Percentiles rank a stretch among this genome's conserved stretches.
Conservation (phyloP, 768 basidiomycete genomes). For the Phlebiopsis flavidoalba region DNA sequence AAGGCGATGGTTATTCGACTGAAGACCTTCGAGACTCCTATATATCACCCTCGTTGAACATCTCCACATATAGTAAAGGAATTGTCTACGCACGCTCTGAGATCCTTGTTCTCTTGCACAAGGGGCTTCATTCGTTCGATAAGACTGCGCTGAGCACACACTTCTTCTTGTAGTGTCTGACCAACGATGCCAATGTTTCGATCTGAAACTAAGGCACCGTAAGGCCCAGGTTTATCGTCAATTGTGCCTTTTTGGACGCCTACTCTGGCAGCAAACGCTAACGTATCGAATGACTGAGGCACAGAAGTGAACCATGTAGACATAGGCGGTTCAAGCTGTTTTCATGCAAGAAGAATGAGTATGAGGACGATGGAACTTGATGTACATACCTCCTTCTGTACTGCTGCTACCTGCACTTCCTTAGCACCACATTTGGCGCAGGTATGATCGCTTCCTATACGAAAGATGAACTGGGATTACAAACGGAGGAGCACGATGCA, state of each 20-base stretch:
- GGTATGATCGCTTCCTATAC: slow-evolving; percentile 67
- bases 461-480: not conserved
- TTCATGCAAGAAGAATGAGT: not conserved
- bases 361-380: not conserved
- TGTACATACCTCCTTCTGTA: slow-evolving; percentile 63
- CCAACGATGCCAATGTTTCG: slow-evolving; percentile 64
- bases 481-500: not conserved
- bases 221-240: not conserved
- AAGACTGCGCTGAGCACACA: slow-evolving; percentile 45
- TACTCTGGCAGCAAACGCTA: slow-evolving; percentile 68
- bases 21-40: slow-evolving; percentile 48
- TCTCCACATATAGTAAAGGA: not conserved
- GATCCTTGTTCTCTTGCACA: slow-evolving; percentile 35
- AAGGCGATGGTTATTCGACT: slow-evolving; percentile 43
- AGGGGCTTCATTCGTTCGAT: slow-evolving; percentile 52
- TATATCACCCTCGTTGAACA: not conserved
- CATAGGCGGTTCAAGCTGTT: slow-evolving; percentile 79
- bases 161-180: slow-evolving; percentile 57
- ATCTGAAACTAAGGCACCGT: slow-evolving; percentile 62
- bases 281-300: slow-evolving; percentile 53
- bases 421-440: slow-evolving; percentile 65
- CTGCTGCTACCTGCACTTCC: slow-evolving; percentile 62
- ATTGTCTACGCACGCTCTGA: slow-evolving; percentile 43
- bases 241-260: not conserved
- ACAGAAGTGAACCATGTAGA: slow-evolving; percentile 73